Conservation (phyloP, 257 asterid species). For the Rehmannia glutinosa region DNA sequence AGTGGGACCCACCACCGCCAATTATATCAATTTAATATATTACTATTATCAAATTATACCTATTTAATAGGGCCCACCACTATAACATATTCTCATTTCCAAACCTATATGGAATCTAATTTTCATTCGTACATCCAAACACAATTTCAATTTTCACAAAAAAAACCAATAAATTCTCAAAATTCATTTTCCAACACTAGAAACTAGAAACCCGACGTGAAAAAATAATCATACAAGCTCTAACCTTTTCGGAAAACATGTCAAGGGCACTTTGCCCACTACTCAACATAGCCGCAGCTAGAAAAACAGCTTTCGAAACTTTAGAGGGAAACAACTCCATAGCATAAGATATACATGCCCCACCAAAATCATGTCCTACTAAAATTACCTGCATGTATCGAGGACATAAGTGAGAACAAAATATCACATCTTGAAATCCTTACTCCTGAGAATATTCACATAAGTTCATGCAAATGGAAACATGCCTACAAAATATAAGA, state of each 20-base stretch:
- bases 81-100: no score
- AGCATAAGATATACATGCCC: slow-evolving; percentile 83
- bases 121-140: no score
- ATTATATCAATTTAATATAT: no score
- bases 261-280: slow-evolving; percentile 89
- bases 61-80: no score
- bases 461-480: background rate
- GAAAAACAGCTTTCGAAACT: slow-evolving; percentile 81
- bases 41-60: no score
- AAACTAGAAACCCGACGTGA: no score
- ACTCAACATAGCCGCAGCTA: slow-evolving; percentile 88
- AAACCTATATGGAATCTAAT: no score
- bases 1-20: no score
- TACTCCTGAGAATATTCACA: background rate
- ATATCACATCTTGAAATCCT: background rate
- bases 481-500: background rate
- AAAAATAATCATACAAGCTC: no score
- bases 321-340: slow-evolving; percentile 78
- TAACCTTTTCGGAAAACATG: slow-evolving; percentile 84
- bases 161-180: no score
- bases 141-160: no score
- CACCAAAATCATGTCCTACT: slow-evolving; percentile 98
- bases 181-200: no score
- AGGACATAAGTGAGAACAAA: slow-evolving; percentile 15
- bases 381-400: slow-evolving; percentile 69